phyloP scores from a whole-genome alignment of 371 early-diverging fungal species.

The Rhizopus microsporus region DNA sequence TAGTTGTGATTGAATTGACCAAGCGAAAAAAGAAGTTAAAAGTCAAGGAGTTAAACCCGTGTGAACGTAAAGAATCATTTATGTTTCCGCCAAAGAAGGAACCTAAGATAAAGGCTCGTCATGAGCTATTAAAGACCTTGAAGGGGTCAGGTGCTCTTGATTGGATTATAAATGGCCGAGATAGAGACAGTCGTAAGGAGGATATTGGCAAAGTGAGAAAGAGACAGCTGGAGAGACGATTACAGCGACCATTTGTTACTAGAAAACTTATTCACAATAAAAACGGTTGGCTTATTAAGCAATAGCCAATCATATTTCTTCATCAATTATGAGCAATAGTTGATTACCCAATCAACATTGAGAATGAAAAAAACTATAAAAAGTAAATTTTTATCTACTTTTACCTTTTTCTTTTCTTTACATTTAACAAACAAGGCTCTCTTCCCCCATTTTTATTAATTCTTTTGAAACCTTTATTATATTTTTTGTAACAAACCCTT shows the following conservation, averaged over 20 bases:
- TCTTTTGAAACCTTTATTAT: constrained; percentile 7
- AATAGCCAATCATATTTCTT: constrained; percentile 2
- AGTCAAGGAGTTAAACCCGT: neutral
- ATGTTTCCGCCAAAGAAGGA: neutral
- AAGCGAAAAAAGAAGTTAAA: neutral
- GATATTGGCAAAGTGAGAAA: constrained; percentile 10
- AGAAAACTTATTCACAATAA: constrained; percentile 8
- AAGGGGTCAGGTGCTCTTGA: neutral
- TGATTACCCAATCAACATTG: neutral
- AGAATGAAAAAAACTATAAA: constrained; percentile 1
- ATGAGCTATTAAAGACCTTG: neutral
- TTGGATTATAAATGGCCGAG: constrained; percentile 13
- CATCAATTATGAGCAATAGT: constrained; percentile 6
- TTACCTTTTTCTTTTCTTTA: constrained; percentile 4
- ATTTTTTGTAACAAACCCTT: neutral
- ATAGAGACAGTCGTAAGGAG: neutral
- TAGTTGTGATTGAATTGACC: neutral
- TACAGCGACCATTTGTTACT: constrained; percentile 3
- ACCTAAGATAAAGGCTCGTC: neutral
- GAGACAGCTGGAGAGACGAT: constrained; percentile 2
- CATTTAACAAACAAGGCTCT: constrained; percentile 2
- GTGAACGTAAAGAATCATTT: neutral
- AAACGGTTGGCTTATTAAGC: neutral
- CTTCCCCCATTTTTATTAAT: constrained; percentile 13
- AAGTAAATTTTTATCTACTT: constrained; percentile 4